Evolutionary conservation across 331 rosid genomes (phyloP), one percentile per base, ranked within the genome.

Genomic region (Rosa hybrid): DNA sequence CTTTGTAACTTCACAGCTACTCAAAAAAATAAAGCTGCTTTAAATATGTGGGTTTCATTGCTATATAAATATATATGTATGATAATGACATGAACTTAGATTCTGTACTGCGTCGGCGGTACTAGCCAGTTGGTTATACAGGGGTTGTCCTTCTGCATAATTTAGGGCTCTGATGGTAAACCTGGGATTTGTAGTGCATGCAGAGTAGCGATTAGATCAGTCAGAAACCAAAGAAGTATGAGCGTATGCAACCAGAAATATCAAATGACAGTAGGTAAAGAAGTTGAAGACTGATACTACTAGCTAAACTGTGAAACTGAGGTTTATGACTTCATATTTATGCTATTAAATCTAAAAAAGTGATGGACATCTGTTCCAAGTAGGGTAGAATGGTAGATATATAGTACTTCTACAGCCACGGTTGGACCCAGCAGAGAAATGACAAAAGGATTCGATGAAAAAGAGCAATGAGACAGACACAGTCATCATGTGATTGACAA

Each of bases 41-140:
- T 56, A 7, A n/a, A 7, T 81, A 46, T 30, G 53, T 76, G 49
- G 75, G 34, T 71, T 68, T 68, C 74, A 49, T 54, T 56, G 44
- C 10, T 17, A 14, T 34, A 34, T 27, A 27, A 27, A 27, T 34
- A 34, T 34, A 34, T 34, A 34, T 34, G 3, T 34, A 3, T 50
- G 30, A 57, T 21, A 57, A 18, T 73, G 5, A 68, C 50, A 51
- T 39, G 70, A 75, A 21, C 4, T 12, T 54, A 1, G 50, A 34
- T 72, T 74, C 51, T 54, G 39, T 3, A 27, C 62, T 54, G 5
- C 20, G 71, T 65, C 45, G 46, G 45, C 23, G 44, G n/a, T 67
- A 23, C 12, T 5, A 8, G 68, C 46, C 46, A 17, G 23, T 64
- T 64, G 17, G 44, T 64, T 64, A 18, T 27, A 59, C 30, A 59